phyloP scores from a whole-genome alignment of 2,329 filamentous ascomycete genomes.

The Colletotrichum spinosum region DNA sequence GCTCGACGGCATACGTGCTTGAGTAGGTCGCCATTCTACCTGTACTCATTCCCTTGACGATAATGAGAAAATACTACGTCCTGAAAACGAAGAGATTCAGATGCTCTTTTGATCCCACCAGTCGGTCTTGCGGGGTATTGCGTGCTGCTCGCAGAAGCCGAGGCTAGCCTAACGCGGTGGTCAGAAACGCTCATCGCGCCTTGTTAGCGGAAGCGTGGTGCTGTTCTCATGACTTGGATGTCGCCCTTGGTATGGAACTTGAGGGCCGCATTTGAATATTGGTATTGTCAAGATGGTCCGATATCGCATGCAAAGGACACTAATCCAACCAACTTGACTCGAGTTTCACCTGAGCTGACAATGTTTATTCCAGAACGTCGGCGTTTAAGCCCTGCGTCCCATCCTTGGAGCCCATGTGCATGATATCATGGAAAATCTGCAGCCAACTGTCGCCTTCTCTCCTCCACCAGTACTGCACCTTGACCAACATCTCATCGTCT shows the following conservation, averaged over 20 bases:
- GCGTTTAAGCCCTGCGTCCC: constrained; percentile 41
- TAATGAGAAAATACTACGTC: neutral
- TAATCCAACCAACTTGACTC: neutral
- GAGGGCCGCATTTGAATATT: neutral
- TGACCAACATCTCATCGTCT: constrained; percentile 39
- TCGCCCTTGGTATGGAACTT: constrained; percentile 1
- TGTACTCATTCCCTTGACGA: neutral
- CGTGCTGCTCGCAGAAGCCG: neutral
- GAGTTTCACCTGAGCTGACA: neutral
- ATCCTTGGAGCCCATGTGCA: constrained; percentile 43
- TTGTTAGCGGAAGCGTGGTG: neutral
- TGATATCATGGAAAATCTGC: constrained; percentile 45
- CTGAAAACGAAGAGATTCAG: neutral
- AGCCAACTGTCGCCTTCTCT: constrained; percentile 38
- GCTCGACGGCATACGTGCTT: constrained; percentile 2
- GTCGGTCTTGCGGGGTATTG: neutral
- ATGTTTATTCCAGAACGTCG: constrained; percentile 27
- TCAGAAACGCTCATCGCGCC: constrained; percentile 1
- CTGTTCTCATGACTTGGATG: constrained; percentile 14
- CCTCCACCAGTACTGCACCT: constrained; percentile 47
- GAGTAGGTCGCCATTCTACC: neutral
- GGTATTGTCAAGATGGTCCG: neutral
- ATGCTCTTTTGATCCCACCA: no score
- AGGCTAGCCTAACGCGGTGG: constrained; percentile 13
- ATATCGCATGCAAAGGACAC: neutral